Evolutionary conservation across 352 stramenopile genomes (phyloP).

Genomic region (Phytophthora macrochlamydospora): DNA sequence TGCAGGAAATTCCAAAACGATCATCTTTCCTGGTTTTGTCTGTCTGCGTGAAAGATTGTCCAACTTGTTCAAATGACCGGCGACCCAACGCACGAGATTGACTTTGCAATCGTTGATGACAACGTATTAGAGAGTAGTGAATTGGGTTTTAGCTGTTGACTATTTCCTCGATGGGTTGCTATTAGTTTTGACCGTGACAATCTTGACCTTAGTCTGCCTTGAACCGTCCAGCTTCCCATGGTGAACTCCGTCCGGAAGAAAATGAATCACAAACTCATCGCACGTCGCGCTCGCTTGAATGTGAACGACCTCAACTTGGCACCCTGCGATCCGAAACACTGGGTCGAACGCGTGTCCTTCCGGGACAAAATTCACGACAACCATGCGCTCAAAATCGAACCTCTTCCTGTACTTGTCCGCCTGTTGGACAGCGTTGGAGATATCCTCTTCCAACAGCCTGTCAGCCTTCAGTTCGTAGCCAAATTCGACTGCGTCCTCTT

Average conservation of each 20-base stretch:
- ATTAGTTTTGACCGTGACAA: too few species aligned
- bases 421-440: constrained; percentile 1
- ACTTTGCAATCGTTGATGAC: too few species aligned
- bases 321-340: constrained; percentile 3
- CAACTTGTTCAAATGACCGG: too few species aligned
- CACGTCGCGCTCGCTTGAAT: not conserved
- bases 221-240: too few species aligned
- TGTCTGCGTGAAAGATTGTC: too few species aligned
- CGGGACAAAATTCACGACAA: constrained; percentile 14
- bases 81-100: too few species aligned
- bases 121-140: too few species aligned
- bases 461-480: constrained; percentile 7
- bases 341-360: constrained; percentile 6
- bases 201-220: too few species aligned
- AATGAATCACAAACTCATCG: constrained; percentile 3
- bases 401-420: constrained; percentile 2
- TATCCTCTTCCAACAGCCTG: constrained; percentile 1
- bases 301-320: constrained; percentile 3
- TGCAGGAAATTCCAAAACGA: too few species aligned
- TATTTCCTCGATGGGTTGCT: too few species aligned
- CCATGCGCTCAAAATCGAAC: constrained; percentile 4
- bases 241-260: not conserved
- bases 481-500: not conserved
- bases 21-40: too few species aligned
- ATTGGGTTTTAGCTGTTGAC: too few species aligned